Evolutionary conservation across 75 land plant species (phyloP).

Genomic region (Sequoiadendron giganteum): DNA sequence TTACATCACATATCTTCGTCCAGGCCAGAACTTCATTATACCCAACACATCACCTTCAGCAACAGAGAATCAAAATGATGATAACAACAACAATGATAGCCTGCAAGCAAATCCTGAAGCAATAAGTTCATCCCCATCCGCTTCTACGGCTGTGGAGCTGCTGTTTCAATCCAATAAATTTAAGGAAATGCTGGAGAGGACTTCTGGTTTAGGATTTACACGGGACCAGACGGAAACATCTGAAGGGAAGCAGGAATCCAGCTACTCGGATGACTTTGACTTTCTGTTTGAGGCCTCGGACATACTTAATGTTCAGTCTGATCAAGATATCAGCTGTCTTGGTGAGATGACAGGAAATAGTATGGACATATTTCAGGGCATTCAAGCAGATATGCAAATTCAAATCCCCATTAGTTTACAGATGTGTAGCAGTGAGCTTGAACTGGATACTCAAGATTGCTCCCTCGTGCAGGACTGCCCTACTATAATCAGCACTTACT

Average conservation of each 20-base stretch:
- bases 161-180: constrained; percentile 50
- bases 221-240: neutral
- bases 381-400: constrained; percentile 3
- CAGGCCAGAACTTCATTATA: constrained; percentile 17
- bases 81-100: neutral
- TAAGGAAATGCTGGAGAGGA: constrained; percentile 47
- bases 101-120: too few relatives aligned
- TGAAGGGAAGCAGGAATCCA: constrained; percentile 4
- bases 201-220: constrained; percentile 11
- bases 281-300: neutral
- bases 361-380: constrained; percentile 3
- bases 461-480: neutral
- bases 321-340: neutral
- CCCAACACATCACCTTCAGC: too few relatives aligned
- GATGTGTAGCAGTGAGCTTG: constrained; percentile 7
- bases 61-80: neutral
- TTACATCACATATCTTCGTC: constrained; percentile 63
- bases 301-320: neutral
- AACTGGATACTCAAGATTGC: constrained; percentile 2
- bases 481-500: constrained; percentile 2
- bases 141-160: constrained; percentile 51
- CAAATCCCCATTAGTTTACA: neutral
- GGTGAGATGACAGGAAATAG: neutral
- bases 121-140: neutral
- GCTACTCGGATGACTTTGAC: constrained; percentile 1